Evolutionary conservation across 2,329 filamentous ascomycete species (phyloP), one percentile per base, ranked within the genome.

Genomic region (Penicillium sclerotigenum): DNA sequence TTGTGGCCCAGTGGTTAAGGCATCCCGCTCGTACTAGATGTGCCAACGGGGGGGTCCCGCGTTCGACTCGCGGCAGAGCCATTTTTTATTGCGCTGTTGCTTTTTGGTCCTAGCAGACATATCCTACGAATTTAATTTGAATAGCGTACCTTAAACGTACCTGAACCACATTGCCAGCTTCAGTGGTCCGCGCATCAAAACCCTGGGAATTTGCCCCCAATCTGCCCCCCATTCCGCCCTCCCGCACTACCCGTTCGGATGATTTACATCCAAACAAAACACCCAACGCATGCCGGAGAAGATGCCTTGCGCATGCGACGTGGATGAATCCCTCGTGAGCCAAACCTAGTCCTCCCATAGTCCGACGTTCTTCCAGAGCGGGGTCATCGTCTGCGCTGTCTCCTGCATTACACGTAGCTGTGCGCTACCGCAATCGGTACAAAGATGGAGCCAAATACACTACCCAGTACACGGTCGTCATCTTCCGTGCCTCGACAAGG

Each of bases 381-480:
- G 62, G 62, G 63, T 62, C 58, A 41, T 40, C 38, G 40, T 49
- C 54, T 65, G 59, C 58, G 58, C 51, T 62, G 59, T 58, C 41
- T 45, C 57, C 52, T 59, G 61, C 58, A 59, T 56, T 48, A 46
- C 53, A 49, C 40, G 26, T 43, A 36, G 33, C 33, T 36, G 16
- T 10, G 33, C 33, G 16, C 33, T n/a, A 36, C 33, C 16, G 4
- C n/a, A 36, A 36, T 16, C 28, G n/a, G 28, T 16, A 20, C 37
- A 3, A 53, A 58, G 52, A 76, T 76, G 74, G 70, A 74, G 37
- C 65, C 71, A 51, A 65, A 72, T 59, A 64, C 62, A 51, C 43
- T 64, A 40, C 58, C 65, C 57, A 57, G 62, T 50, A 62, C 63
- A 59, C 63, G 65, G 56, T 59, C 68, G 48, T 68, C 64, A 20